Percentiles rank a stretch among this genome's conserved stretches.
Conservation (phyloP, 1,139 yeast genomes). For the Candida sp. region DNA sequence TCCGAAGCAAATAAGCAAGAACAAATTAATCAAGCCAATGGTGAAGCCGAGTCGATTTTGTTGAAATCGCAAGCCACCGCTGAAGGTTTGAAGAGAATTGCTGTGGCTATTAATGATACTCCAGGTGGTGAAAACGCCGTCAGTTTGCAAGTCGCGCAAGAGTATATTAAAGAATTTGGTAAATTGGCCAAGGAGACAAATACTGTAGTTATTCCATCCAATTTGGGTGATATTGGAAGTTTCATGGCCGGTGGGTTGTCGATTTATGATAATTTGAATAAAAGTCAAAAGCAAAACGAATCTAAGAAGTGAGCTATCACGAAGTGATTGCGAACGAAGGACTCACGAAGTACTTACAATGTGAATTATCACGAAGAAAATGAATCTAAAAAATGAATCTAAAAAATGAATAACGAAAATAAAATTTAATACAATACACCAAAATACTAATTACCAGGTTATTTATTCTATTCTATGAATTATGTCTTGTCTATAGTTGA, state of each 20-base stretch:
- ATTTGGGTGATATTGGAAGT: conserved; percentile 69
- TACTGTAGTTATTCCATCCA: conserved; percentile 75
- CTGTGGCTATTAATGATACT: conserved; percentile 63
- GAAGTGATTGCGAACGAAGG: background rate
- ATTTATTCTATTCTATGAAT: too few relatives aligned
- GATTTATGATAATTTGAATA: conserved; percentile 56
- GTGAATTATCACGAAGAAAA: too few relatives aligned
- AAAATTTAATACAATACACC: too few relatives aligned
- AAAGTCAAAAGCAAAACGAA: conserved; percentile 5
- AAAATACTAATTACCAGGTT: too few relatives aligned
- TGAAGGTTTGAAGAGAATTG: conserved; percentile 60
- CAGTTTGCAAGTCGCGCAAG: conserved; percentile 76
- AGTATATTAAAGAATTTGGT: conserved; percentile 78
- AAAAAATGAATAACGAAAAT: background rate
- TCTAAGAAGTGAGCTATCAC: background rate
- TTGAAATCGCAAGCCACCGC: conserved; percentile 78
- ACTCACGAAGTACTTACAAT: background rate
- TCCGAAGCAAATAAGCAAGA: conserved; percentile 68
- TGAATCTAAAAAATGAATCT: too few relatives aligned
- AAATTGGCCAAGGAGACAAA: conserved; percentile 80
- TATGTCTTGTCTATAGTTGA: conserved; percentile 1
- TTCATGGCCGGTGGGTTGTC: conserved; percentile 78
- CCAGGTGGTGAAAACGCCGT: conserved; percentile 79
- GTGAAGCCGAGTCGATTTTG: conserved; percentile 67
- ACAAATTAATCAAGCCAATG: conserved; percentile 62